A percentile compares a stretch with the other conserved stretches of the same genome.
Conservation (phyloP, 306 rosid species). For the Sicyos baderoa region DNA sequence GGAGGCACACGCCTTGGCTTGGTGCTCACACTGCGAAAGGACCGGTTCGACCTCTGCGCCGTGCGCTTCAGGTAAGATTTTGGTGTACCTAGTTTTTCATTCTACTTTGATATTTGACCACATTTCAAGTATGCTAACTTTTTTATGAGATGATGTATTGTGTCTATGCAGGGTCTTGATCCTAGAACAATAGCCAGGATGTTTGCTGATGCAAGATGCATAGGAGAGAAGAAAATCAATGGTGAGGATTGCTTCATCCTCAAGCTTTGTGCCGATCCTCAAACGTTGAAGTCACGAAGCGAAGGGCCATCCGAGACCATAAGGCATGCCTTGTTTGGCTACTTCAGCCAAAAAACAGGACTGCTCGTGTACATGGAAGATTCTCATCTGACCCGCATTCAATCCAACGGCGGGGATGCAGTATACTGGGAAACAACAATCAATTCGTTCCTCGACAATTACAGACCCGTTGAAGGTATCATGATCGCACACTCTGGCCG, state of each 20-base stretch:
- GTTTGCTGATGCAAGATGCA: conserved; percentile 85
- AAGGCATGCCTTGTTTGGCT: conserved; percentile 88
- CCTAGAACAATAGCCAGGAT: conserved; percentile 88
- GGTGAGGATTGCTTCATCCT: conserved; percentile 98
- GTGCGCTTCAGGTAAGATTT: conserved; percentile 78
- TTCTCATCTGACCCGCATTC: conserved; percentile 92
- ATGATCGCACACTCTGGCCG: conserved; percentile 97
- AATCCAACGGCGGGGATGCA: conserved; percentile 75
- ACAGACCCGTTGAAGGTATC: conserved; percentile 92
- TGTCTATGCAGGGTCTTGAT: conserved; percentile 68
- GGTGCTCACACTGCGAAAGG: conserved; percentile 98
- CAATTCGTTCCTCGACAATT: conserved; percentile 87
- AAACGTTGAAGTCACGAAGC: conserved; percentile 79
- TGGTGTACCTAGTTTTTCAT: not conserved
- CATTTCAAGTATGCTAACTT: not conserved
- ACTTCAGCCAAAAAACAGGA: conserved; percentile 96
- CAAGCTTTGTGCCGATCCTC: conserved; percentile 84
- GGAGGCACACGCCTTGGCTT: conserved; percentile 99
- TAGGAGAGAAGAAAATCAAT: conserved; percentile 81
- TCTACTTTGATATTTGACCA: not conserved
- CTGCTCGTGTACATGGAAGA: conserved; percentile 95
- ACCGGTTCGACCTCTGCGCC: conserved; percentile 90
- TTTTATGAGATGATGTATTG: conserved; percentile 10
- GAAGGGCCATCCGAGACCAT: conserved; percentile 98
- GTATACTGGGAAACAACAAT: conserved; percentile 98